These are phyloP conservation scores for Rhodotorula toruloides DNA, from an alignment of 768 basidiomycete species.

Conservation along the genomic window DNA sequence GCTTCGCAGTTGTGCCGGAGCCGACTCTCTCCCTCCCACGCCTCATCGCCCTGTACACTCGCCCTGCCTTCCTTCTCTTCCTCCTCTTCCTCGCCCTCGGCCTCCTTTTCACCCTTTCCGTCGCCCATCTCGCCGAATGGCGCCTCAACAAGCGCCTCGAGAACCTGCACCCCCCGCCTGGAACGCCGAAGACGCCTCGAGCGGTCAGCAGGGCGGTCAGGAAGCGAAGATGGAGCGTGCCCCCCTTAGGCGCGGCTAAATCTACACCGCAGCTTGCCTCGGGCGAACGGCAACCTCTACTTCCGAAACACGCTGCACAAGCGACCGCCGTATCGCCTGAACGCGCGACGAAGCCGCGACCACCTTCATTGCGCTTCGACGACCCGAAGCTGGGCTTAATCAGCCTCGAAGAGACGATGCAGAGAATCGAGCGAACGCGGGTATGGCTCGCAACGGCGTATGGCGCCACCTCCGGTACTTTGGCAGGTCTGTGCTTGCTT, in stretches of 20 bases:
- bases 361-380: too few relatives aligned
- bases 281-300: background rate
- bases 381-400: too few relatives aligned
- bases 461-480: slow-evolving; percentile 77
- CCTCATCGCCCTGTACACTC: slow-evolving; percentile 66
- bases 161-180: background rate
- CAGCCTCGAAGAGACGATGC: too few relatives aligned
- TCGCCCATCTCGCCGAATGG: slow-evolving; percentile 51
- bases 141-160: background rate
- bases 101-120: slow-evolving; percentile 58
- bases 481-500: slow-evolving; percentile 85
- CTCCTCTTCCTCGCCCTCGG: slow-evolving; percentile 65
- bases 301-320: background rate
- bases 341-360: too few relatives aligned
- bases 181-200: background rate
- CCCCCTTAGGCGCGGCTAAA: background rate
- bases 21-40: slow-evolving; percentile 79
- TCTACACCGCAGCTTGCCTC: background rate
- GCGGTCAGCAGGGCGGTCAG: too few relatives aligned
- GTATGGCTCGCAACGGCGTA: slow-evolving; percentile 73
- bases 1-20: slow-evolving; percentile 76
- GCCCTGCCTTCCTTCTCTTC: slow-evolving; percentile 74
- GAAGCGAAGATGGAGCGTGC: background rate
- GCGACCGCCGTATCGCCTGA: too few relatives aligned
- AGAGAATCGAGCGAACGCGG: too few relatives aligned